These are phyloP conservation scores for Candida insectalens DNA, from an alignment of 805 yeast species.

Conservation along the genomic window DNA sequence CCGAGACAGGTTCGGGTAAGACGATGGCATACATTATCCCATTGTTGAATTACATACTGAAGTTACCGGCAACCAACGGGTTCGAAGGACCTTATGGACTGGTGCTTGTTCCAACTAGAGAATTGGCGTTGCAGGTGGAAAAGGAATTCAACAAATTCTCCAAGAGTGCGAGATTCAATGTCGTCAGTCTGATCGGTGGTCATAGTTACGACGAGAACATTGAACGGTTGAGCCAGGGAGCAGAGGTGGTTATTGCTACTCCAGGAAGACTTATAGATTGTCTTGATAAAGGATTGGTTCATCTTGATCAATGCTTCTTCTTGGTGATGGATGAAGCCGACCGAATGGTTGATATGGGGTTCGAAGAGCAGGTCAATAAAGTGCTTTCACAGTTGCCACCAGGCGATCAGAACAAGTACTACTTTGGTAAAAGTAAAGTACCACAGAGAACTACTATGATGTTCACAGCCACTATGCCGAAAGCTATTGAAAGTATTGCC, in stretches of 20 bases:
- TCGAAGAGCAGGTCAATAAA: slow-evolving; percentile 66
- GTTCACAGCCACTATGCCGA: slow-evolving; percentile 93
- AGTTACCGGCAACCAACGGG: slow-evolving; percentile 31
- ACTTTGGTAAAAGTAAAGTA: slow-evolving; percentile 6
- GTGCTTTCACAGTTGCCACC: slow-evolving; percentile 50
- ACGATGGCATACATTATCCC: slow-evolving; percentile 81
- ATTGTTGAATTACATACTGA: slow-evolving; percentile 43
- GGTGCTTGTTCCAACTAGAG: slow-evolving; percentile 87
- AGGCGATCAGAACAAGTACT: slow-evolving; percentile 30
- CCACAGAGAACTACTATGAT: slow-evolving; percentile 60
- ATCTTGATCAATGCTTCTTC: slow-evolving; percentile 50
- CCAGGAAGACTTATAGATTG: slow-evolving; percentile 89
- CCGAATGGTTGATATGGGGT: slow-evolving; percentile 91
- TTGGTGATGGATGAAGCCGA: slow-evolving; percentile 91
- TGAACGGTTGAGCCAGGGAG: slow-evolving; percentile 47
- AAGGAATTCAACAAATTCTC: slow-evolving; percentile 37
- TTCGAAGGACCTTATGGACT: slow-evolving; percentile 67
- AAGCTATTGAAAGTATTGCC: slow-evolving; percentile 58
- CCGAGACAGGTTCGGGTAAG: slow-evolving; percentile 95
- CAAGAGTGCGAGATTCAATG: slow-evolving; percentile 29
- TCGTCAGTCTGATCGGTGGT: slow-evolving; percentile 79
- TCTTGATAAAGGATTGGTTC: slow-evolving; percentile 55
- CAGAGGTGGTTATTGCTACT: slow-evolving; percentile 81
- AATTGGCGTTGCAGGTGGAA: slow-evolving; percentile 81
- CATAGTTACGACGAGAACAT: slow-evolving; percentile 72